Evolutionary conservation across 73 alveolate genomes (phyloP).

Genomic region (Symbiodinium pilosum): DNA sequence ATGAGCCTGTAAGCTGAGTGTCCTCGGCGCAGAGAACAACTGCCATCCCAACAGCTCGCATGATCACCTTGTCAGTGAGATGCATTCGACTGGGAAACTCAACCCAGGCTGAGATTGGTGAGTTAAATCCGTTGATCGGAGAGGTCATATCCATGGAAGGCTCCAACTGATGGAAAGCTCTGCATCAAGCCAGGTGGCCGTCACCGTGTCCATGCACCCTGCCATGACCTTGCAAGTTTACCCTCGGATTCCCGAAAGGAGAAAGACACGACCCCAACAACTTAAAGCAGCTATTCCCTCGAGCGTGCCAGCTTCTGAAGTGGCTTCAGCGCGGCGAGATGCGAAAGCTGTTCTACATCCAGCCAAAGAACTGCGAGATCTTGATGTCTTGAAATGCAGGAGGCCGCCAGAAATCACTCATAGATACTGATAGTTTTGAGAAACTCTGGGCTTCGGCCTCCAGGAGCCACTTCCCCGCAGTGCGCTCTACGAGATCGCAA

Average conservation of each 20-base stretch:
- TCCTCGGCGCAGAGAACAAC: constrained; percentile 3
- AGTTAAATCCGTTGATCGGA: no score
- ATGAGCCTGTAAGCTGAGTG: no score
- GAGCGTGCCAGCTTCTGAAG: neutral
- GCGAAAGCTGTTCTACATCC: neutral
- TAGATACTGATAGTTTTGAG: neutral
- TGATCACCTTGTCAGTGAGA: neutral
- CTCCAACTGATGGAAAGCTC: no score
- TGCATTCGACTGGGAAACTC: neutral
- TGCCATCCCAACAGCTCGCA: constrained; percentile 12
- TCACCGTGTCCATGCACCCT: constrained; percentile 16
- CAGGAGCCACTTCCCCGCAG: neutral
- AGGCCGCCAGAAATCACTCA: neutral
- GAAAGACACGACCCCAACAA: neutral
- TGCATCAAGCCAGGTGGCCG: neutral
- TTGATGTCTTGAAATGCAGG: neutral
- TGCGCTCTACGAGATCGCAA: neutral
- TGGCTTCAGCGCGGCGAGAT: neutral
- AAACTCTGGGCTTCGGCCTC: neutral
- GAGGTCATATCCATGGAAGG: no score
- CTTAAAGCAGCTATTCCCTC: neutral
- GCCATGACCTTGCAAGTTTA: neutral
- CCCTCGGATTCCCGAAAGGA: neutral
- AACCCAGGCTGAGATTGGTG: no score
- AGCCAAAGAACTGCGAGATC: neutral